A percentile compares a stretch with the other conserved stretches of the same genome.
phyloP scores from a whole-genome alignment of 805 yeast genomes.

The Hanseniaspora nectarophila region DNA sequence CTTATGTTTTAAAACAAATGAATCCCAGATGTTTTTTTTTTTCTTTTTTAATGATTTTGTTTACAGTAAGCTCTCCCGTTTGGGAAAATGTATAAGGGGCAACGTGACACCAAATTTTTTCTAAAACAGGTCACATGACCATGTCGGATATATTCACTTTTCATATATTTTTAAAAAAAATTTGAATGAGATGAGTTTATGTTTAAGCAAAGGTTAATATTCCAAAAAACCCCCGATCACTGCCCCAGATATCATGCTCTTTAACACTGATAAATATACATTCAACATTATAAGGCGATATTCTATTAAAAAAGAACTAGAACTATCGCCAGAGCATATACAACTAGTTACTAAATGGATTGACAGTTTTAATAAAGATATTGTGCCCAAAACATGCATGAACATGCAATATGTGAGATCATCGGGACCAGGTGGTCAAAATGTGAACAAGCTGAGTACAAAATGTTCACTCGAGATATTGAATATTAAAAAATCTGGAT shows the following conservation, averaged over 20 bases:
- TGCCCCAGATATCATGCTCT: neutral
- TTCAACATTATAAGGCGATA: neutral
- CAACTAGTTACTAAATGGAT: neutral
- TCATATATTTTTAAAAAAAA: too few species aligned
- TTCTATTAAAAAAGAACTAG: neutral
- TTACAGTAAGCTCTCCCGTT: neutral
- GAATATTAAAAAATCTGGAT: slow-evolving; percentile 30
- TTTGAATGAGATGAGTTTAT: too few species aligned
- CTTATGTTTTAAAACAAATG: neutral
- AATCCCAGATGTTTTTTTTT: too few species aligned
- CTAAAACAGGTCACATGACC: neutral
- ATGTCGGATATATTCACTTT: neutral
- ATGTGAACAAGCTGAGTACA: slow-evolving; percentile 59
- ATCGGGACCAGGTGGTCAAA: slow-evolving; percentile 82
- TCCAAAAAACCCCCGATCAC: too few species aligned
- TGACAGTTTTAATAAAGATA: neutral
- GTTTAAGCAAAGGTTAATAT: too few species aligned
- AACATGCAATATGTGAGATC: slow-evolving; percentile 34
- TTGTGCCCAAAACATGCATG: slow-evolving; percentile 1
- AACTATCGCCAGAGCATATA: neutral
- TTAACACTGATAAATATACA: too few species aligned
- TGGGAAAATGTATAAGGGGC: neutral
- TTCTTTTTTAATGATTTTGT: neutral
- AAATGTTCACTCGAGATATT: slow-evolving; percentile 48
- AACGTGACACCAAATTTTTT: neutral